These are phyloP conservation scores for Microdochium paspali DNA, from an alignment of 2,329 filamentous ascomycete species.

Conservation along the genomic window DNA sequence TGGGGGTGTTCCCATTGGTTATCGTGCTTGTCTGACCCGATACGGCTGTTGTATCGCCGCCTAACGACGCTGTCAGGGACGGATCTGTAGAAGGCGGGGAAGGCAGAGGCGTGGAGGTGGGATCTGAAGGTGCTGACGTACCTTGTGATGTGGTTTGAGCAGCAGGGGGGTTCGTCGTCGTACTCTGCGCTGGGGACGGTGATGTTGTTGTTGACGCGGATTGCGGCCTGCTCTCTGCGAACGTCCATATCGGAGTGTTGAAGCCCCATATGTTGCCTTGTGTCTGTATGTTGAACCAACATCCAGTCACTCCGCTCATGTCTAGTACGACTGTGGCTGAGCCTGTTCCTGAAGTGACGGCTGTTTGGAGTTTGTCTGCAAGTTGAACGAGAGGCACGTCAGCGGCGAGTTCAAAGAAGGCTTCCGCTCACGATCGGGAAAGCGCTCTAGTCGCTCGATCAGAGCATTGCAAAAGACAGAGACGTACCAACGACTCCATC, in stretches of 20 bases:
- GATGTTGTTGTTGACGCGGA: neutral
- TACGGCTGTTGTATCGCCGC: no score
- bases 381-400: neutral
- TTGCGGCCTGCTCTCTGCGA: neutral
- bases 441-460: no score
- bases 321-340: neutral
- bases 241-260: neutral
- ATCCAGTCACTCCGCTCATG: neutral
- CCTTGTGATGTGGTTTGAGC: no score
- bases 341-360: neutral
- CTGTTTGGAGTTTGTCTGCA: neutral
- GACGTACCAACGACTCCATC: neutral
- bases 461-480: no score
- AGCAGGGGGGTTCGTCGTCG: neutral
- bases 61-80: no score
- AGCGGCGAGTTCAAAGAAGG: neutral
- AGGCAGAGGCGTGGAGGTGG: no score
- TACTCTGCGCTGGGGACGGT: neutral
- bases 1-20: no score
- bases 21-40: no score
- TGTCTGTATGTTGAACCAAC: neutral
- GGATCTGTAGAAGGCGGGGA: no score
- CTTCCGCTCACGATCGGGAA: no score
- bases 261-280: neutral
- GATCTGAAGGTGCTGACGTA: no score